Conservation (phyloP, 140 eudicot species). For the Bidens hawaiensis region DNA sequence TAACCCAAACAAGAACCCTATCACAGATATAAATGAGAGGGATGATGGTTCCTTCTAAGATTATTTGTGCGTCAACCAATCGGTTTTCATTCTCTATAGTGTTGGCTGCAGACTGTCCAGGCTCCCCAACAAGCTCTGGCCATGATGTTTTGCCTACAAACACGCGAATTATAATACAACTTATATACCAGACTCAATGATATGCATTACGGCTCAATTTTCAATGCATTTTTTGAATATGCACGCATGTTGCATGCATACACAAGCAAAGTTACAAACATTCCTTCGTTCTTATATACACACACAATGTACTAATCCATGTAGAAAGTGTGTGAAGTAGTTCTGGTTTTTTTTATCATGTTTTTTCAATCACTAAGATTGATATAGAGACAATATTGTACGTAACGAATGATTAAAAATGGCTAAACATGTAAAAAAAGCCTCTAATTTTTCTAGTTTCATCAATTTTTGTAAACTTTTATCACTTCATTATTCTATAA, state of each 20-base stretch:
- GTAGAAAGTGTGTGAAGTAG: too few relatives aligned
- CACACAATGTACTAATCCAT: too few relatives aligned
- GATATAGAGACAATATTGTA: too few relatives aligned
- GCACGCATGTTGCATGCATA: background rate
- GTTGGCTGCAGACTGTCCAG: slow-evolving; percentile 4
- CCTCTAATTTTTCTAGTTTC: too few relatives aligned
- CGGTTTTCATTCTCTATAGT: slow-evolving; percentile 29
- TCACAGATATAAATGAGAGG: slow-evolving; percentile 32
- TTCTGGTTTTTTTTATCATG: too few relatives aligned
- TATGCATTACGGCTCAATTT: background rate
- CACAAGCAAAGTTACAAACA: background rate
- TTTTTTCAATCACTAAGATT: too few relatives aligned
- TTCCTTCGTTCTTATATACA: too few relatives aligned
- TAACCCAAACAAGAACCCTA: slow-evolving; percentile 43
- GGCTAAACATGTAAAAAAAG: too few relatives aligned
- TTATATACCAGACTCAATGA: background rate
- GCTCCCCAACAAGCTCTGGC: slow-evolving; percentile 35
- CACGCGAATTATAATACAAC: background rate
- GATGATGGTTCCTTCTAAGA: slow-evolving; percentile 31
- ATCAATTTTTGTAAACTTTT: too few relatives aligned
- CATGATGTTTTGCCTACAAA: slow-evolving; percentile 30
- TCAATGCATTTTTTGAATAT: background rate
- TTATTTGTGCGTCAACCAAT: slow-evolving; percentile 16
- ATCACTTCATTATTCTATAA: too few relatives aligned
- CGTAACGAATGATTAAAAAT: too few relatives aligned